phyloP scores from a whole-genome alignment of 2,329 filamentous ascomycete genomes.

The Rasamsonia emersonii region DNA sequence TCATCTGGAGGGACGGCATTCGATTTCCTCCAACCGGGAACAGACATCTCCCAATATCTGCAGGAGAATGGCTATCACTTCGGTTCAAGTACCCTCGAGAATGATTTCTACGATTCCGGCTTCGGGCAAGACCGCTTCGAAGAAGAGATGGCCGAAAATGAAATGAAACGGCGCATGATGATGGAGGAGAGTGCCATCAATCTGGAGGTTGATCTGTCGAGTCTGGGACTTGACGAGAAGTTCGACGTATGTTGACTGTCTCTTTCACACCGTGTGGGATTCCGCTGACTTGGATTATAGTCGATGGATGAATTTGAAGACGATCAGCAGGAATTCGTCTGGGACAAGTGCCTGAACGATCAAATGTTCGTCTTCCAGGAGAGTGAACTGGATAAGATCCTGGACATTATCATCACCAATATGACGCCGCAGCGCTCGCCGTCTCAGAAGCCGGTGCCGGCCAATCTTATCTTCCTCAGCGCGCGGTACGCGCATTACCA shows the following conservation, averaged over 20 bases:
- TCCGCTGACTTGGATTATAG: slow-evolving; percentile 11
- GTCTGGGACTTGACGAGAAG: slow-evolving; percentile 90
- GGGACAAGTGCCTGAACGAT: slow-evolving; percentile 87
- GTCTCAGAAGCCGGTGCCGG: slow-evolving; percentile 94
- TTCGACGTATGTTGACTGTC: slow-evolving; percentile 58
- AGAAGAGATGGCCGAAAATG: slow-evolving; percentile 93
- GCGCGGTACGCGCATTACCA: slow-evolving; percentile 96
- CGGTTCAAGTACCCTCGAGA: slow-evolving; percentile 37
- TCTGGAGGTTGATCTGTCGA: slow-evolving; percentile 90
- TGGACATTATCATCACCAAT: slow-evolving; percentile 93
- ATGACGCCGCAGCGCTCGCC: slow-evolving; percentile 95
- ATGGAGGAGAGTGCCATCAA: slow-evolving; percentile 99
- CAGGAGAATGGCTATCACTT: slow-evolving; percentile 83
- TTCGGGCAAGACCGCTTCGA: slow-evolving; percentile 92
- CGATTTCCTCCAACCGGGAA: slow-evolving; percentile 90
- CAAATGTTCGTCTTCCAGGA: slow-evolving; percentile 99
- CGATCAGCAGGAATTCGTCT: slow-evolving; percentile 89
- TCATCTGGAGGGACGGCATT: slow-evolving; percentile 89
- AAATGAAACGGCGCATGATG: slow-evolving; percentile 84
- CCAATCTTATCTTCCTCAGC: slow-evolving; percentile 93
- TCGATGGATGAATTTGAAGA: slow-evolving; percentile 72
- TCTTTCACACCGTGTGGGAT: slow-evolving; percentile 3
- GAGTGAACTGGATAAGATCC: slow-evolving; percentile 77
- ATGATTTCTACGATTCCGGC: slow-evolving; percentile 91
- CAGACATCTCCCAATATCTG: slow-evolving; percentile 91